Percentiles rank a stretch among this genome's conserved stretches.
Conservation (phyloP, 2,329 filamentous ascomycete genomes). For the Pseudopyricularia cyperi region DNA sequence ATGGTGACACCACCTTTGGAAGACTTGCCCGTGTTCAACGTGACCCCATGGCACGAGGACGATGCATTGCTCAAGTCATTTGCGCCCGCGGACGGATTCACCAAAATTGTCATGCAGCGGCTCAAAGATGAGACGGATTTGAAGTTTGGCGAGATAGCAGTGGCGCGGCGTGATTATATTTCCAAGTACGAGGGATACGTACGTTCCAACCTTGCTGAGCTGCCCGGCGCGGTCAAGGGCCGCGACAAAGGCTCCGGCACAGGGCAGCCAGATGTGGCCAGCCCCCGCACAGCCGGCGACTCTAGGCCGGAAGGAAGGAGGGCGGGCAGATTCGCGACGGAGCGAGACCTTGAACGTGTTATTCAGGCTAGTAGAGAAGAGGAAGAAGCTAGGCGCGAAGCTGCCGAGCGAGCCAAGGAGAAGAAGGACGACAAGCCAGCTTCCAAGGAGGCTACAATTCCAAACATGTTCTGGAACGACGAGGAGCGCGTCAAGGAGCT, state of each 20-base stretch:
- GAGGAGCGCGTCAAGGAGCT: slow-evolving; percentile 44
- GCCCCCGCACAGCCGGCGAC: slow-evolving; percentile 22
- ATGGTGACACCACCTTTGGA: slow-evolving; percentile 42
- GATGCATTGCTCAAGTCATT: slow-evolving; percentile 27
- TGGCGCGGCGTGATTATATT: slow-evolving; percentile 26
- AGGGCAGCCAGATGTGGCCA: slow-evolving; percentile 19
- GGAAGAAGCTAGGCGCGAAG: slow-evolving; percentile 55
- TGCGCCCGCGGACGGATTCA: slow-evolving; percentile 23
- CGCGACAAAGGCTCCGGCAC: slow-evolving; percentile 36
- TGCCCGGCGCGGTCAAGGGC: slow-evolving; percentile 40
- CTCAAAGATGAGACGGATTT: slow-evolving; percentile 27
- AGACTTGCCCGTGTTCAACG: slow-evolving; percentile 33
- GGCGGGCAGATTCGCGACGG: slow-evolving; percentile 51
- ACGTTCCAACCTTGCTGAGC: slow-evolving; percentile 40
- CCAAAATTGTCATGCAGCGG: slow-evolving; percentile 31
- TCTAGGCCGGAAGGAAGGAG: slow-evolving; percentile 44
- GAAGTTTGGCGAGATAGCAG: slow-evolving; percentile 23
- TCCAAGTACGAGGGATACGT: slow-evolving; percentile 38
- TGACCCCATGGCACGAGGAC: slow-evolving; percentile 35
- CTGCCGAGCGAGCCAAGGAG: slow-evolving; percentile 29
- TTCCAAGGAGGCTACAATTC: slow-evolving; percentile 64
- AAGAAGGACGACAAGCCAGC: slow-evolving; percentile 51
- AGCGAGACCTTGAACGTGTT: slow-evolving; percentile 60
- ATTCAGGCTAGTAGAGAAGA: slow-evolving; percentile 59
- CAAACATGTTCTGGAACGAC: slow-evolving; percentile 52